phyloP scores from a whole-genome alignment of 805 yeast genomes.

The Starmera caribaea region DNA sequence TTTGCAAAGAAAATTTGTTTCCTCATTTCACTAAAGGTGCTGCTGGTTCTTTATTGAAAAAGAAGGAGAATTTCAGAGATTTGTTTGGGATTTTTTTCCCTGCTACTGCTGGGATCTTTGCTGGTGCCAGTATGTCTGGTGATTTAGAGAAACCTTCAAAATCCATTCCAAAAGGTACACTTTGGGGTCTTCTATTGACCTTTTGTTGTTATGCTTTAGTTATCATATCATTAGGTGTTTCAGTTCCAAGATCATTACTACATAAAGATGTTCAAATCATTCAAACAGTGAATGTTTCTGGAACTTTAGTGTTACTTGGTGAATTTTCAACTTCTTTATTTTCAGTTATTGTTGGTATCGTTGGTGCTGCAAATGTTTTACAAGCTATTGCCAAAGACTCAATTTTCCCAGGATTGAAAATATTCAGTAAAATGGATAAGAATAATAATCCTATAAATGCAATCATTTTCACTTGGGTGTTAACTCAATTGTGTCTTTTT shows the following conservation, averaged over 20 bases:
- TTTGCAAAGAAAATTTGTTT: conserved; percentile 53
- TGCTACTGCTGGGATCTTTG: conserved; percentile 96
- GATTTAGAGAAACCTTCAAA: conserved; percentile 78
- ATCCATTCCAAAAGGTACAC: conserved; percentile 89
- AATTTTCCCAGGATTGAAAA: conserved; percentile 68
- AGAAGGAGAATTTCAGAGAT: conserved; percentile 69
- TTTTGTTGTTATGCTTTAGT: conserved; percentile 72
- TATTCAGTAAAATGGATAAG: conserved; percentile 43
- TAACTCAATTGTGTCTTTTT: conserved; percentile 78
- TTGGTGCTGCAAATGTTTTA: conserved; percentile 87
- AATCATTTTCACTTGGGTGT: conserved; percentile 64
- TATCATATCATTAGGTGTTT: conserved; percentile 66
- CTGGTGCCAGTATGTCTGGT: conserved; percentile 99
- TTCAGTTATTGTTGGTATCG: conserved; percentile 89
- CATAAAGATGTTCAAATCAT: conserved; percentile 75
- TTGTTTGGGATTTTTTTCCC: conserved; percentile 95
- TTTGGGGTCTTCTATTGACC: conserved; percentile 72
- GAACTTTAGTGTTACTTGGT: conserved; percentile 68
- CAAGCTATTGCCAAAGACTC: conserved; percentile 88
- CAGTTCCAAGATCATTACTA: conserved; percentile 73
- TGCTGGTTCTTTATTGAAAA: conserved; percentile 66
- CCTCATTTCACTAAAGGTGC: conserved; percentile 87
- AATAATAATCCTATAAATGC: conserved; percentile 53
- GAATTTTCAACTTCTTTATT: conserved; percentile 87
- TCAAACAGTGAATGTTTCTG: conserved; percentile 68